Base-by-base conservation (phyloP, 306 rosid species). In the Morella rubra region DNA sequence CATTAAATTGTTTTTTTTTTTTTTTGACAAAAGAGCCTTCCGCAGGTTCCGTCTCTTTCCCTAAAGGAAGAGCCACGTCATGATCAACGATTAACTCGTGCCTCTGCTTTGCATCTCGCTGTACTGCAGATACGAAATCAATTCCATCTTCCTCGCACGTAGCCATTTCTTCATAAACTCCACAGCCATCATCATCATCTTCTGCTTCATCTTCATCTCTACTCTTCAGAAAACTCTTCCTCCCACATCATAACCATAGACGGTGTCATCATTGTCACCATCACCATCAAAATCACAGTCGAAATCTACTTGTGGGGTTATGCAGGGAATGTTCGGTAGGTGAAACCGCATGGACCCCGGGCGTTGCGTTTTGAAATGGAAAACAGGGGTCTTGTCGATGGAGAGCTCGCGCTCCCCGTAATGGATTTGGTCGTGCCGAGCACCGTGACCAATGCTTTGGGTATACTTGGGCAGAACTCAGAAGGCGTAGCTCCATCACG, bases 331-430 rank as follows among this genome's bases (percentile, higher is more conserved):
- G 82, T 64, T 85, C 8, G 51, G 51, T 70, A 88, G 58, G 82
- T 80, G 86, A 78, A 89, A 89, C 40, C 96, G 86, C 93, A 83
- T 18, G 27, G 91, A 89, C 32, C 85, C 40, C 0, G 89, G 90
- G 6, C 89, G 91, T 18, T 81, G 76, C 83, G 78, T 83, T 77
- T 83, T 91, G 62, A 91, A 74, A 12, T 81, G 80, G 80, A 92
- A 87, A 51, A 92, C 70, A 0, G 98, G 96, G 0, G 96, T 95
- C 83, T 89, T 37, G 11, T 95, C 93, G 56, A 95, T 92, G 12
- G 98, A 95, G 4, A 95, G 90, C 85, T 95, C 84, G 0, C 93
- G 90, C 64, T 95, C 98, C 3, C 79, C 81, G 73, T 87, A 90
- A 58, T 86, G 76, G 19, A 91, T 79, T 0, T 78, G 86, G 16